Evolutionary conservation across 179 eudicot genomes (phyloP).

Genomic region (Actinidia polygama): DNA sequence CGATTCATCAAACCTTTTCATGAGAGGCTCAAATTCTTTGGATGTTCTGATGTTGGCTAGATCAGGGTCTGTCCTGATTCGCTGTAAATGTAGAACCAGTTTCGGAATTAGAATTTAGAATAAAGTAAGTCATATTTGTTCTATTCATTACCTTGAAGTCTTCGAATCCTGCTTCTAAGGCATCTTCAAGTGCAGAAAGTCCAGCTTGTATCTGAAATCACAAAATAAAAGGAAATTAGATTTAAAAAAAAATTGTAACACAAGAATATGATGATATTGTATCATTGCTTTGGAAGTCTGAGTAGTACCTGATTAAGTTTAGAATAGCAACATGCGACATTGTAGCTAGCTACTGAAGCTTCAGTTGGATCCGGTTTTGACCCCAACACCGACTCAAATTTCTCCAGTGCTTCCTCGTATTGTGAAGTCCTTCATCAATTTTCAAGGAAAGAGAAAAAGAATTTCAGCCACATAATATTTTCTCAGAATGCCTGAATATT

Average conservation of each 20-base stretch:
- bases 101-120: slow-evolving; percentile 6
- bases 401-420: slow-evolving; percentile 83
- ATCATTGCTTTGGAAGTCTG: neutral
- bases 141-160: slow-evolving; percentile 71
- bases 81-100: slow-evolving; percentile 45
- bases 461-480: neutral
- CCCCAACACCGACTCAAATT: slow-evolving; percentile 91
- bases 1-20: slow-evolving; percentile 92
- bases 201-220: slow-evolving; percentile 79
- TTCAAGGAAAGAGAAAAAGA: neutral
- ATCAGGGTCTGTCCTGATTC: slow-evolving; percentile 88
- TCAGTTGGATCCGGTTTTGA: slow-evolving; percentile 74
- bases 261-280: too few relatives aligned
- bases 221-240: neutral
- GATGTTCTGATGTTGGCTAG: slow-evolving; percentile 72
- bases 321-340: slow-evolving; percentile 96
- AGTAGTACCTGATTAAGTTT: slow-evolving; percentile 83
- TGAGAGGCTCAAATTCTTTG: slow-evolving; percentile 66
- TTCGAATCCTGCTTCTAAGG: slow-evolving; percentile 83
- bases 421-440: slow-evolving; percentile 56
- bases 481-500: neutral
- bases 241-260: too few relatives aligned
- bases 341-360: slow-evolving; percentile 88
- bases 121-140: neutral
- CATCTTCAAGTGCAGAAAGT: slow-evolving; percentile 94